Percentiles rank a stretch among this genome's conserved stretches.
Conservation (phyloP, 345 rosid species). For the Pistacia atlantica region DNA sequence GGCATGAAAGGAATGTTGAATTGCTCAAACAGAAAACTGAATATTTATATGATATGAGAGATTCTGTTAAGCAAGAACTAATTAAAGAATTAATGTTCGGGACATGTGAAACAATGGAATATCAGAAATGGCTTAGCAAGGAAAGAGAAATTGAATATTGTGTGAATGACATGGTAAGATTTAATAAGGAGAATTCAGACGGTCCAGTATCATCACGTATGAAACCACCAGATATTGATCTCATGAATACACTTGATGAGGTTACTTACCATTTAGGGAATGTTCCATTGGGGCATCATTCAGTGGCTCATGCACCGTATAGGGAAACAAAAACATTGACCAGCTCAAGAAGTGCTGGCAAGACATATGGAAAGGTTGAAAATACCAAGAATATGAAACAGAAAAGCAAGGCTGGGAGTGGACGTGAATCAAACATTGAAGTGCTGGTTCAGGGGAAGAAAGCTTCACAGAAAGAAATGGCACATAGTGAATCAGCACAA, state of each 20-base stretch:
- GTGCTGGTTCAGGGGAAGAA: background rate
- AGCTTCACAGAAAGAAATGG: background rate
- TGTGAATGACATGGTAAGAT: slow-evolving; percentile 1
- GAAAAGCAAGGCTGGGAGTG: background rate
- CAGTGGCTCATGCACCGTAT: background rate
- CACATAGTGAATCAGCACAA: too few species aligned
- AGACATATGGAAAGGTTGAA: slow-evolving; percentile 6
- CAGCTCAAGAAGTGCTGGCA: background rate
- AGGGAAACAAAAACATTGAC: background rate
- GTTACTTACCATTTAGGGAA: slow-evolving; percentile 19
- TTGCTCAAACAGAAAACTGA: slow-evolving; percentile 16
- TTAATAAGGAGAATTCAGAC: background rate
- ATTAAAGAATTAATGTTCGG: slow-evolving; percentile 22
- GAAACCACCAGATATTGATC: slow-evolving; percentile 10
- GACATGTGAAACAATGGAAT: slow-evolving; percentile 1
- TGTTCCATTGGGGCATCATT: background rate
- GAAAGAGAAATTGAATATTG: slow-evolving; percentile 12
- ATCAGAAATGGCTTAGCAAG: slow-evolving; percentile 18
- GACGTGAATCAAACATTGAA: background rate
- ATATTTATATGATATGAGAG: slow-evolving; percentile 20
- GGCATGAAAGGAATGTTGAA: background rate
- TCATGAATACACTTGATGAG: slow-evolving; percentile 14
- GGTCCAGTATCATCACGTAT: too few species aligned
- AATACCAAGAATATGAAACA: background rate
- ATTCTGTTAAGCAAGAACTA: slow-evolving; percentile 22